phyloP scores from a whole-genome alignment of 2,329 filamentous ascomycete species.

The Parasarocladium wereldwijsianum region DNA sequence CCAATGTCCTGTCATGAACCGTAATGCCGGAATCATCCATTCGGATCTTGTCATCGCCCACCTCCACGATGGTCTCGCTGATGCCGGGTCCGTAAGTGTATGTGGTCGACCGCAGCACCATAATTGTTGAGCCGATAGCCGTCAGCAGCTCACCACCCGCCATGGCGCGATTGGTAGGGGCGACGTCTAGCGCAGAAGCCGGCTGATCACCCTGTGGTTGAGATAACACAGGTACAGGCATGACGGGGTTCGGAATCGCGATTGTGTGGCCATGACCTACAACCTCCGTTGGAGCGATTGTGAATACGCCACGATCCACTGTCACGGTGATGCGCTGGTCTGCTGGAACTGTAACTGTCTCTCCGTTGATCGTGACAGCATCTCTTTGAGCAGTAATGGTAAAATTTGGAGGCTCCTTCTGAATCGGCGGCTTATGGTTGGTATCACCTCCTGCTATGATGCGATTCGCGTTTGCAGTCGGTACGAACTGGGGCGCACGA shows the following conservation, averaged over 20 bases:
- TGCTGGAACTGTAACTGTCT: constrained; percentile 26
- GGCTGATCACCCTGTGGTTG: background rate
- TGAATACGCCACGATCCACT: constrained; percentile 26
- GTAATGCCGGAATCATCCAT: constrained; percentile 31
- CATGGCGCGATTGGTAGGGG: constrained; percentile 23
- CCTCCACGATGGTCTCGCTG: constrained; percentile 18
- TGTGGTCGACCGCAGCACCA: constrained; percentile 26
- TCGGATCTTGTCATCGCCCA: constrained; percentile 36
- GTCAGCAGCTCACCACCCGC: constrained; percentile 33
- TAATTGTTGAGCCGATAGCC: constrained; percentile 23
- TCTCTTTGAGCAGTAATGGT: constrained; percentile 28
- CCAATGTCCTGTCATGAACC: constrained; percentile 25
- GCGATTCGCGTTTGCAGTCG: too few species aligned
- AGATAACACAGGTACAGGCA: constrained; percentile 5
- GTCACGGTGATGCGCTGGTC: constrained; percentile 26
- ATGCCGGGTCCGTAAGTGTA: constrained; percentile 27
- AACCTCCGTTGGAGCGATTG: constrained; percentile 30
- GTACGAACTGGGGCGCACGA: too few species aligned
- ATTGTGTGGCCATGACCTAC: constrained; percentile 29
- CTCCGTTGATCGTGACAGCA: constrained; percentile 30
- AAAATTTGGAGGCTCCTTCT: too few species aligned
- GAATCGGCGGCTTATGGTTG: too few species aligned
- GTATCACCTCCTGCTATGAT: too few species aligned
- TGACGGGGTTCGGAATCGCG: constrained; percentile 19
- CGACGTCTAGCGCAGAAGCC: background rate